These are phyloP conservation scores for Annona cherimola DNA, from an alignment of 164 flowering plant species.

Conservation along the genomic window DNA sequence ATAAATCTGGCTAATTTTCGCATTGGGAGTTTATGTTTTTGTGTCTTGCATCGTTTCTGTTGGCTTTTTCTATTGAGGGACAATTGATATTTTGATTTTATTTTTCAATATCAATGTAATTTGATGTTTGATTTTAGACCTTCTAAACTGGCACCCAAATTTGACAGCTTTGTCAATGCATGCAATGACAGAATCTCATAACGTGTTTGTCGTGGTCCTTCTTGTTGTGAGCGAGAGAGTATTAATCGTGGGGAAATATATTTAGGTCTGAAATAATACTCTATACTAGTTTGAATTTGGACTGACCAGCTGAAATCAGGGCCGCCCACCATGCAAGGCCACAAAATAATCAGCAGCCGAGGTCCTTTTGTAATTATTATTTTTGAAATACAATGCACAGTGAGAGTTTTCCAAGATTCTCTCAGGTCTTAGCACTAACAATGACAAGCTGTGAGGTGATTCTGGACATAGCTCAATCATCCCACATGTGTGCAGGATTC, in stretches of 20 bases:
- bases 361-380: neutral
- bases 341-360: neutral
- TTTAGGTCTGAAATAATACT: neutral
- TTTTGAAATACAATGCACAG: neutral
- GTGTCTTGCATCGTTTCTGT: too few relatives aligned
- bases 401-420: conserved; percentile 1
- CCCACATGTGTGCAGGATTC: neutral
- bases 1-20: too few relatives aligned
- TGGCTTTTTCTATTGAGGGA: too few relatives aligned
- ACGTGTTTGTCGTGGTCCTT: too few relatives aligned
- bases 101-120: too few relatives aligned
- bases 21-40: too few relatives aligned
- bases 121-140: too few relatives aligned
- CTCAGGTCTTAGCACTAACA: conserved; percentile 2
- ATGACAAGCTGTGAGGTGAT: neutral
- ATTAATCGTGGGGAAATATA: neutral
- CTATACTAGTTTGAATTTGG: neutral
- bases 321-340: neutral
- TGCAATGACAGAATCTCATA: too few relatives aligned
- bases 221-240: too few relatives aligned
- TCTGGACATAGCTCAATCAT: neutral
- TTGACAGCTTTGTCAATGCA: too few relatives aligned
- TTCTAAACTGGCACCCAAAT: too few relatives aligned
- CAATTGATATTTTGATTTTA: too few relatives aligned
- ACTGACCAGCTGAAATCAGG: neutral